A percentile compares a stretch with the other conserved stretches of the same genome.
Conservation (phyloP, 2,329 filamentous ascomycete genomes). For the Bimuria novae-zelandiae region DNA sequence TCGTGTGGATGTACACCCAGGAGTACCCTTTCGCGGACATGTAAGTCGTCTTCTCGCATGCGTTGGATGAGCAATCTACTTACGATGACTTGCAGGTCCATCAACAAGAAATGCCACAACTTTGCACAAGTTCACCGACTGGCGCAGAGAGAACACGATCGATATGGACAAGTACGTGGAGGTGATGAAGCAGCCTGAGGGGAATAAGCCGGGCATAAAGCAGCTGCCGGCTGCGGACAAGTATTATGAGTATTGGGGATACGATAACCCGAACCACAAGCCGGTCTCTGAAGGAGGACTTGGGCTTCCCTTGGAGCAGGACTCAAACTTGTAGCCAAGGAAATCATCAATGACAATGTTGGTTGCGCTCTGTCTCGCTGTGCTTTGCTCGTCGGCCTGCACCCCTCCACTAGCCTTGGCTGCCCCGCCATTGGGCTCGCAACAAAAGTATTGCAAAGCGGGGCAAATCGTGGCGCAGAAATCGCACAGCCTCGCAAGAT, state of each 20-base stretch:
- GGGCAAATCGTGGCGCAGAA: conserved; percentile 1
- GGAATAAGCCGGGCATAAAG: conserved; percentile 17
- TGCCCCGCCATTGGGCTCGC: neutral
- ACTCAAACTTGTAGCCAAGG: conserved; percentile 6
- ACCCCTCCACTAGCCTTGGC: neutral
- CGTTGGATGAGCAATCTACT: neutral
- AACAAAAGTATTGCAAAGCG: no score
- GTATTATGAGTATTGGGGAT: conserved; percentile 24
- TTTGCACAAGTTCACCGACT: conserved; percentile 22
- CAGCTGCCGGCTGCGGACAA: conserved; percentile 20
- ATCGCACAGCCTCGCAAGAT: conserved; percentile 4
- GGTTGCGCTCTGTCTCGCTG: neutral
- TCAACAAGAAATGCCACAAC: conserved; percentile 21
- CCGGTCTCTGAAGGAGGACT: conserved; percentile 15
- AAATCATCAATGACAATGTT: neutral
- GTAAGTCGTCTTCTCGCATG: conserved; percentile 5
- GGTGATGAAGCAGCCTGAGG: conserved; percentile 18
- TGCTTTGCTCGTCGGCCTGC: no score
- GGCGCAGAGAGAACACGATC: conserved; percentile 18
- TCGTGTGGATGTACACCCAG: conserved; percentile 21
- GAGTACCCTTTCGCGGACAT: conserved; percentile 13
- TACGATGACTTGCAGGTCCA: conserved; percentile 9
- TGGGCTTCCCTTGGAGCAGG: conserved; percentile 14
- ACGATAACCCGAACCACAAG: conserved; percentile 23
- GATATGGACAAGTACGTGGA: conserved; percentile 25